Percentiles rank a stretch among this genome's conserved stretches.
These are phyloP conservation scores for Ustilago cynodontis DNA, from an alignment of 1,284 basidiomycete genomes.

Conservation along the genomic window DNA sequence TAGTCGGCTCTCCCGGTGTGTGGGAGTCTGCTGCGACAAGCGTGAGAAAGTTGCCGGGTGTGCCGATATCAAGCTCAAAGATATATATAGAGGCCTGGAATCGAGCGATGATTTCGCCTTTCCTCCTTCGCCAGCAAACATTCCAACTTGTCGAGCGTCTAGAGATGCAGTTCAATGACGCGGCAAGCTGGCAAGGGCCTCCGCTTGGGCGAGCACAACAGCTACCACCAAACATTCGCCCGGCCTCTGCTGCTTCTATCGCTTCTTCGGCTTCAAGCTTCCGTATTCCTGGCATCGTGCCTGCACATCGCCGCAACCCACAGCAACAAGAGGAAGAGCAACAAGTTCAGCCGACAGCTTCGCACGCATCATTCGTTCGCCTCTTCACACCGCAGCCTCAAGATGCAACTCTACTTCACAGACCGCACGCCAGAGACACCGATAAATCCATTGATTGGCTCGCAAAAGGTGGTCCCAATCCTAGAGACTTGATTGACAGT, in stretches of 20 bases:
- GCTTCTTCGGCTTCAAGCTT: conserved; percentile 39
- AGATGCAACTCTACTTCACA: not conserved
- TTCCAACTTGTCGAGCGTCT: too few relatives aligned
- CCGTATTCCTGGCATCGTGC: conserved; percentile 34
- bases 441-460: conserved; percentile 11
- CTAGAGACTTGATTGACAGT: conserved; percentile 15
- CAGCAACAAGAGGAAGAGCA: not conserved
- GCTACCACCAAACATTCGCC: not conserved
- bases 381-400: conserved; percentile 30
- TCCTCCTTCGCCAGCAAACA: not conserved
- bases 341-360: not conserved
- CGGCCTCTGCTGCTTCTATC: conserved; percentile 17
- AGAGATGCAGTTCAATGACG: conserved; percentile 14
- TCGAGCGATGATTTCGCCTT: not conserved
- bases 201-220: not conserved
- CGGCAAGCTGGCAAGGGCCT: not conserved
- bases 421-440: not conserved
- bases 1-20: not conserved
- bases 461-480: conserved; percentile 16
- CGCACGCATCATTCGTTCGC: conserved; percentile 11
- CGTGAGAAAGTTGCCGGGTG: conserved; percentile 21
- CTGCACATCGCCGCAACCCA: not conserved
- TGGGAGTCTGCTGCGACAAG: not conserved
- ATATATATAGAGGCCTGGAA: conserved; percentile 16
- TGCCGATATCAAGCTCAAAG: conserved; percentile 7